Evolutionary conservation across 306 rosid genomes (phyloP).

Genomic region (Castanea crenata): DNA sequence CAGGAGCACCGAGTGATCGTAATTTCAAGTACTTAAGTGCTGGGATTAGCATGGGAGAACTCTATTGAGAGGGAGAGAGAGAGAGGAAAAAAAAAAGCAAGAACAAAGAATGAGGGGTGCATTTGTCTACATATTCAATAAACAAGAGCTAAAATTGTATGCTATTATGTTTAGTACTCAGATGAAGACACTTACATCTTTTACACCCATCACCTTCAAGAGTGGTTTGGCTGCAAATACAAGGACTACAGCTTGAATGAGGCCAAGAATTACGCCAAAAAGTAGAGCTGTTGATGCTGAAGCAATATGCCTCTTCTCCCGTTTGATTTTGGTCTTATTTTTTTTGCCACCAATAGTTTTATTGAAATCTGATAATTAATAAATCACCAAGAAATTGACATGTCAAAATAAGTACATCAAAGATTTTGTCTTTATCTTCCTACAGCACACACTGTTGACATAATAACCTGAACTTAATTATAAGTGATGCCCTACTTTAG

Average conservation of each 20-base stretch:
- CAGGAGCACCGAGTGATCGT: conserved; percentile 94
- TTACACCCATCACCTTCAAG: conserved; percentile 79
- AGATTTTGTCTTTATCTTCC: background rate
- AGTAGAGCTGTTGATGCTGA: conserved; percentile 96
- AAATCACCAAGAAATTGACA: conserved; percentile 2
- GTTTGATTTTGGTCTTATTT: conserved; percentile 32
- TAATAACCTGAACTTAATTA: background rate
- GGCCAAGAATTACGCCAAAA: conserved; percentile 77
- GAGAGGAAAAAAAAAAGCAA: background rate
- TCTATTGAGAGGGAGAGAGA: conserved; percentile 35
- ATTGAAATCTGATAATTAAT: conserved; percentile 33
- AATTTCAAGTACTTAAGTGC: conserved; percentile 73
- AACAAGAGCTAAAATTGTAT: background rate
- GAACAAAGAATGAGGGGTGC: background rate
- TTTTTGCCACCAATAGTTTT: conserved; percentile 17
- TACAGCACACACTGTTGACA: background rate
- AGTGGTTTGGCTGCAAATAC: conserved; percentile 66
- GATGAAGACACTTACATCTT: conserved; percentile 52
- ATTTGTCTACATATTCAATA: background rate
- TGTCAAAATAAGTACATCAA: conserved; percentile 3
- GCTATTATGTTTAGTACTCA: background rate
- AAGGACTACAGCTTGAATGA: conserved; percentile 72
- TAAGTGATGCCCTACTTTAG: background rate
- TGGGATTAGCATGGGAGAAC: conserved; percentile 74
- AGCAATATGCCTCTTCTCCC: conserved; percentile 59